Conservation (phyloP, 805 yeast species). For the Monosporozyma aquatica region DNA sequence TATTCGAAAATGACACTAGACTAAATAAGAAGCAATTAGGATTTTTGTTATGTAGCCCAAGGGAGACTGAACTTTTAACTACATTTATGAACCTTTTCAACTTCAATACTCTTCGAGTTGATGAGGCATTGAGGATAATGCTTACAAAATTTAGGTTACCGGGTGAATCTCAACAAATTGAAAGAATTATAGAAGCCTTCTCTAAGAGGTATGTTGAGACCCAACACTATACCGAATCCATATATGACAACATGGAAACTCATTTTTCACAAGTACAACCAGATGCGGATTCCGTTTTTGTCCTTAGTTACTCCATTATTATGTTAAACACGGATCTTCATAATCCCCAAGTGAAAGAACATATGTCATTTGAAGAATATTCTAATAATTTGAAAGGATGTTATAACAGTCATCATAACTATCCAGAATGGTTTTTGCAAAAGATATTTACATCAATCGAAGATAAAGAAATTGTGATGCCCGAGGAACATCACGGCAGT, state of each 20-base stretch:
- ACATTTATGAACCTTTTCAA: slow-evolving; percentile 65
- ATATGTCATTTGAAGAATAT: slow-evolving; percentile 83
- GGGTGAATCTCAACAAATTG: slow-evolving; percentile 96
- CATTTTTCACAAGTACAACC: slow-evolving; percentile 48
- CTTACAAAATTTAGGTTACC: slow-evolving; percentile 83
- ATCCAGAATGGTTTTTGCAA: slow-evolving; percentile 76
- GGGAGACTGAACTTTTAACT: slow-evolving; percentile 48
- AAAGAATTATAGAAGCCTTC: slow-evolving; percentile 79
- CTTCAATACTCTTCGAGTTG: slow-evolving; percentile 71
- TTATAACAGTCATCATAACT: slow-evolving; percentile 56
- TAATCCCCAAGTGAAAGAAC: slow-evolving; percentile 83
- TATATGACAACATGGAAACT: slow-evolving; percentile 16
- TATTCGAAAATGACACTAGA: slow-evolving; percentile 69
- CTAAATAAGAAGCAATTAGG: slow-evolving; percentile 84
- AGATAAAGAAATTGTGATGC: slow-evolving; percentile 88
- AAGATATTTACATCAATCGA: slow-evolving; percentile 72
- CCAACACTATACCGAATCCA: slow-evolving; percentile 33
- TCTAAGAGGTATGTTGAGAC: slow-evolving; percentile 70
- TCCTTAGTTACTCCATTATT: slow-evolving; percentile 83
- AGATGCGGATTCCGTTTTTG: slow-evolving; percentile 77
- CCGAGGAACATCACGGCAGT: slow-evolving; percentile 92
- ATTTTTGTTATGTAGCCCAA: slow-evolving; percentile 71
- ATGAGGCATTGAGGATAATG: slow-evolving; percentile 80
- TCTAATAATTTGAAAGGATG: slow-evolving; percentile 73
- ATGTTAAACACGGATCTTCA: slow-evolving; percentile 91